These are phyloP conservation scores for Saprolegnia diclina DNA, from an alignment of 352 stramenopile species.

Conservation along the genomic window DNA sequence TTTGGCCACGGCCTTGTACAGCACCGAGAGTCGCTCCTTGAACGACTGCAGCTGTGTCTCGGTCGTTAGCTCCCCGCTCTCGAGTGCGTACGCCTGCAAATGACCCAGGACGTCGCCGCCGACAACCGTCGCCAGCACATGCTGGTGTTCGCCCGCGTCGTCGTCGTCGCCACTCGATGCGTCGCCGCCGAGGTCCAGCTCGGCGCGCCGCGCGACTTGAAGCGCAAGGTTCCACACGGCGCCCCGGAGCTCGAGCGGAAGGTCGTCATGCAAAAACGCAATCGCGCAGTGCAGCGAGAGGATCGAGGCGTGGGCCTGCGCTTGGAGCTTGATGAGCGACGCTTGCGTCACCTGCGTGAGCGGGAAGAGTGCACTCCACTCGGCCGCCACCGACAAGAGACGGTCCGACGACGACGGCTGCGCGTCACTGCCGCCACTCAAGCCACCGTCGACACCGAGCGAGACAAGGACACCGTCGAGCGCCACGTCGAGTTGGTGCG, in stretches of 20 bases:
- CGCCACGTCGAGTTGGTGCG: conserved; percentile 41
- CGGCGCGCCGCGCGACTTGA: background rate
- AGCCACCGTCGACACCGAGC: conserved; percentile 52
- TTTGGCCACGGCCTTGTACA: conserved; percentile 74
- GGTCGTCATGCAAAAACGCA: background rate
- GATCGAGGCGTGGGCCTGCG: background rate
- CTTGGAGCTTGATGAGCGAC: conserved; percentile 57
- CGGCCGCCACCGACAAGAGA: conserved; percentile 43
- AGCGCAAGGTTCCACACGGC: conserved; percentile 23
- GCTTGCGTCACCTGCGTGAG: conserved; percentile 32
- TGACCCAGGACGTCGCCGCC: conserved; percentile 55
- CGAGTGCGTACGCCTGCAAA: conserved; percentile 45
- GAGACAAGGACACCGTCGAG: conserved; percentile 52
- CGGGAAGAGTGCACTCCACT: conserved; percentile 42
- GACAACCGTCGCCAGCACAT: conserved; percentile 36
- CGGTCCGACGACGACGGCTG: conserved; percentile 53
- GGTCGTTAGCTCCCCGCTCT: conserved; percentile 28
- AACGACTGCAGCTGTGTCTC: conserved; percentile 43
- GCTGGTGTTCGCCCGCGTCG: no score
- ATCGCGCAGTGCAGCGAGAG: conserved; percentile 10
- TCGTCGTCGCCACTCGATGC: conserved; percentile 53
- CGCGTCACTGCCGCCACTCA: conserved; percentile 35
- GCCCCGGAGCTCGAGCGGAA: background rate
- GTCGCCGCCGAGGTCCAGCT: conserved; percentile 4
- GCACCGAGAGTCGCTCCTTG: conserved; percentile 52